Conservation (phyloP, 1,284 basidiomycete species). For the Somion occarium region DNA sequence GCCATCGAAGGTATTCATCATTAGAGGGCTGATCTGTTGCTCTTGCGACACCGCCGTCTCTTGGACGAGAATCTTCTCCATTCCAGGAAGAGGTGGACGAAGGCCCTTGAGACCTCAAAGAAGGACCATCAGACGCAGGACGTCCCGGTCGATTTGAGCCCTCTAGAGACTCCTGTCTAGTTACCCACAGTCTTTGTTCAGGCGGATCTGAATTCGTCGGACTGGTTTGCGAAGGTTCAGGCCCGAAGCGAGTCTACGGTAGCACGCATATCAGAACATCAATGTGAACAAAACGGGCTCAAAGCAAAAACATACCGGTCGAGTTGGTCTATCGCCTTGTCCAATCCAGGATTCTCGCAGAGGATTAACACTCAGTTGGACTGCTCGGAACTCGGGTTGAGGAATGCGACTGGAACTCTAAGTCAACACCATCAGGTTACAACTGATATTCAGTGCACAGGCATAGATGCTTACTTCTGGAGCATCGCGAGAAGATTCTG, state of each 20-base stretch:
- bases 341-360: not conserved
- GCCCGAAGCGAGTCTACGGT: slow-evolving; percentile 3
- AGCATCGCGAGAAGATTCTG: not conserved
- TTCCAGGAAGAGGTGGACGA: slow-evolving; percentile 1
- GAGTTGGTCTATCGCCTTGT: not conserved
- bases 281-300: not conserved
- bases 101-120: not conserved
- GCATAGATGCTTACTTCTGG: not conserved
- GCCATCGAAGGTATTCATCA: not conserved
- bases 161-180: slow-evolving; percentile 7
- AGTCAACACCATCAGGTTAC: not conserved
- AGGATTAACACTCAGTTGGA: not conserved
- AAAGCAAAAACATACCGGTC: not conserved
- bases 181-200: slow-evolving; percentile 10
- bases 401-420: not conserved
- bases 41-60: not conserved
- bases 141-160: not conserved
- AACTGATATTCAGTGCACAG: not conserved
- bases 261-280: not conserved
- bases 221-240: slow-evolving; percentile 1
- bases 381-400: not conserved
- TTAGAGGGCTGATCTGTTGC: too few relatives aligned
- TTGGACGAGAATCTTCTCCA: not conserved
- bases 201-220: not conserved
- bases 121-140: not conserved